A percentile compares a stretch with the other conserved stretches of the same genome.
Evolutionary conservation across 768 basidiomycete genomes (phyloP).

Genomic region (Leccinum pellstonianum): DNA sequence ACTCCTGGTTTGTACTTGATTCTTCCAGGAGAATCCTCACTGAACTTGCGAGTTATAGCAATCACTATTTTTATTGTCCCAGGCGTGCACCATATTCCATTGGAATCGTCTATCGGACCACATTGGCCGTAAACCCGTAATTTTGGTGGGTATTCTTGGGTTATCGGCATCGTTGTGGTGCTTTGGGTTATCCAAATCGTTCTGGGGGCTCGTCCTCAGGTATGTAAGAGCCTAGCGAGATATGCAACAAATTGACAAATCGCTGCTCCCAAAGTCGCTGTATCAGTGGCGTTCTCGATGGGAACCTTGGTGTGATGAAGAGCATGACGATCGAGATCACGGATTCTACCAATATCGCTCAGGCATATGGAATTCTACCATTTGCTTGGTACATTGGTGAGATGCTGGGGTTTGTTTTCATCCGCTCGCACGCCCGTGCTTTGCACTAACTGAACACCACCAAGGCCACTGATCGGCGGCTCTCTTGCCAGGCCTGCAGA

Average conservation of each 20-base stretch:
- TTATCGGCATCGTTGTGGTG: slow-evolving; percentile 45
- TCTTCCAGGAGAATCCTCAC: not conserved
- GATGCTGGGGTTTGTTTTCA: slow-evolving; percentile 41
- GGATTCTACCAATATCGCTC: slow-evolving; percentile 30
- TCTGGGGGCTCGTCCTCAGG: slow-evolving; percentile 44
- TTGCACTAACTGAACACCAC: slow-evolving; percentile 4
- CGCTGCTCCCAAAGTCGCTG: slow-evolving; percentile 34
- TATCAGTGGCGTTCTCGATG: slow-evolving; percentile 49
- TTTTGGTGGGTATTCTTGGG: slow-evolving; percentile 45
- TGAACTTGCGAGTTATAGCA: slow-evolving; percentile 29
- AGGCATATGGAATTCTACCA: slow-evolving; percentile 61
- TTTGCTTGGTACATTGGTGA: slow-evolving; percentile 42
- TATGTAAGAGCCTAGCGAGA: slow-evolving; percentile 3
- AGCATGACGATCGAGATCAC: slow-evolving; percentile 46
- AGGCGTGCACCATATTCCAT: slow-evolving; percentile 46
- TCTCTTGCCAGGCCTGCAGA: slow-evolving; percentile 61
- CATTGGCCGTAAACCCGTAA: slow-evolving; percentile 47
- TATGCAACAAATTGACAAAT: not conserved
- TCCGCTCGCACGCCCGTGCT: not conserved
- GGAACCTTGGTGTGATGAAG: slow-evolving; percentile 54
- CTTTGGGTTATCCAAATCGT: slow-evolving; percentile 48
- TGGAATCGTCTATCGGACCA: slow-evolving; percentile 53
- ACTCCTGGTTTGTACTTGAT: slow-evolving; percentile 37
- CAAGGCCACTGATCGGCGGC: slow-evolving; percentile 69
- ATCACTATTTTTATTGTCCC: slow-evolving; percentile 49